Percentiles rank a stretch among this genome's conserved stretches.
phyloP scores from a whole-genome alignment of 352 stramenopile species.

The Phytophthora crassamura region DNA sequence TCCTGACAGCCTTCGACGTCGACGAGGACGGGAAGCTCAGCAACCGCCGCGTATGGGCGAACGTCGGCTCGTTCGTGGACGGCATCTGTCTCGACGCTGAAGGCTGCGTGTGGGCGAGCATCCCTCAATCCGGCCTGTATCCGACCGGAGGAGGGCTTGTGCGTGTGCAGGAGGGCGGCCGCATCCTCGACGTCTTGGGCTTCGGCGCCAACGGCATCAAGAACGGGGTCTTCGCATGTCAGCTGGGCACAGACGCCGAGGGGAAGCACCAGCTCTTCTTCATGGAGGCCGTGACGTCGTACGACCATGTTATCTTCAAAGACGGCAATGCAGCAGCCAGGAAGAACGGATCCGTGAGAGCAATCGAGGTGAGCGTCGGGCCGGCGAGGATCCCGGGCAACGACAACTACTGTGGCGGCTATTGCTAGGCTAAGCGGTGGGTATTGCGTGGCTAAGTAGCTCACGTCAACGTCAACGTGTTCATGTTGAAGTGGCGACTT shows the following conservation, averaged over 20 bases:
- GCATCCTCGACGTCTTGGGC: constrained; percentile 51
- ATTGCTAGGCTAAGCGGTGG: constrained; percentile 55
- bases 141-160: constrained; percentile 48
- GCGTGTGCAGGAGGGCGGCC: constrained; percentile 56
- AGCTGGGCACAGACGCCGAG: constrained; percentile 50
- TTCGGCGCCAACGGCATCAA: constrained; percentile 63
- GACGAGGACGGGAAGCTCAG: constrained; percentile 44
- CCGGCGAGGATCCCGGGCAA: constrained; percentile 43
- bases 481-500: constrained; percentile 22
- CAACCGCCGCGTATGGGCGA: constrained; percentile 61
- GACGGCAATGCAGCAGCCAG: constrained; percentile 31
- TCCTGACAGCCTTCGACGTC: constrained; percentile 68
- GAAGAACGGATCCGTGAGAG: constrained; percentile 50
- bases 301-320: constrained; percentile 51
- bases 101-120: constrained; percentile 61
- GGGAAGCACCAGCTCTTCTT: constrained; percentile 65
- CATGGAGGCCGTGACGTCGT: constrained; percentile 43
- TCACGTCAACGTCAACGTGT: constrained; percentile 32
- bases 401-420: constrained; percentile 58
- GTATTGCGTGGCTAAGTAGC: constrained; percentile 45
- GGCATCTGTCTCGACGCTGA: constrained; percentile 74
- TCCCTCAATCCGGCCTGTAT: constrained; percentile 59
- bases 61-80: constrained; percentile 50
- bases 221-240: constrained; percentile 58
- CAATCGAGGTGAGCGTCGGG: constrained; percentile 54